Base-by-base conservation (phyloP, 768 basidiomycete genomes). In the Serendipita indica region DNA sequence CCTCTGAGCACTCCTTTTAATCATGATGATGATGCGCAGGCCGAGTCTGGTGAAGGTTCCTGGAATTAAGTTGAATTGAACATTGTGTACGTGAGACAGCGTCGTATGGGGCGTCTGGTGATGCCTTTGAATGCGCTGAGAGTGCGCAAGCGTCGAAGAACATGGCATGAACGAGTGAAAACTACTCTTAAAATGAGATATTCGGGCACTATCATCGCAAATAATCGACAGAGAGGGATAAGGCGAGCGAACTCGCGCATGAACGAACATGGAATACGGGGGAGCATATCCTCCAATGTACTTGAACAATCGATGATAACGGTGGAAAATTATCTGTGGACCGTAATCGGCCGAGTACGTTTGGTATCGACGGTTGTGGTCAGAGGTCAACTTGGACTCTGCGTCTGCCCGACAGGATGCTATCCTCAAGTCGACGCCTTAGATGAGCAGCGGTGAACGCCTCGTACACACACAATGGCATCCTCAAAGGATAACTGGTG, bases 51-150 rank as follows among this genome's bases (percentile, higher is more conserved):
- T 90, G 71, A 85, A 91, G 64, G 97, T 81, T 20, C 93, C 94
- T 0, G 94, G 91, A n/a, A 96, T 74, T 94, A 94, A 99, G 74
- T 98, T 94, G 58, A 90, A 82, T 68, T 96, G 96, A 13, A 78
- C 74, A 68, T 98, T 87, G 66, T 90, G 90, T 12, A 86, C 81
- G n/a, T n/a, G 6, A 83, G 1, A 80, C 74, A 0, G 81, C 79
- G 57, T 81, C 75, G 64, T 84, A 77, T 2, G 85, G 84, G 3
- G 82, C 77, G 35, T 80, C 83, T 62, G 79, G 79, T 2, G 89
- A 86, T 1, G 87, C 72, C 58, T 79, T 80, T 0, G 90, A 89
- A 65, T 94, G 89, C 2, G 86, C 81, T 7, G 92, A 96, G 37
- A 91, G 77, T 58, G 97, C 83, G 22, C 85, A 83, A 12, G 96